A percentile compares a stretch with the other conserved stretches of the same genome.
These are phyloP conservation scores for Penicillium sp. DNA, from an alignment of 2,329 filamentous ascomycete species.

Conservation along the genomic window DNA sequence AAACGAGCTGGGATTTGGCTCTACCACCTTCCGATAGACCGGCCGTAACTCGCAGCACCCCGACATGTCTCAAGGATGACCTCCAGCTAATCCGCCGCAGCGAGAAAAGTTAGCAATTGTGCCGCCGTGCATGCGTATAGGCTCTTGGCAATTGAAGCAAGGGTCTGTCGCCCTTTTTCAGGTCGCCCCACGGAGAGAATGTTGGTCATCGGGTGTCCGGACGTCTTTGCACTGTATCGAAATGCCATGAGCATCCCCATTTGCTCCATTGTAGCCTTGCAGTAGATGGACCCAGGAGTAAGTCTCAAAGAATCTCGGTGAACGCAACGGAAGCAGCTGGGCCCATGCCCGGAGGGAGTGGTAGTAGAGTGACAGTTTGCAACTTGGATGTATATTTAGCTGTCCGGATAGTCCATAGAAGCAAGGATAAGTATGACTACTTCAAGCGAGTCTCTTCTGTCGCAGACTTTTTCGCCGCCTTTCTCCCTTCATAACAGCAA, in stretches of 20 bases:
- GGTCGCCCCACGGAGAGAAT: background rate
- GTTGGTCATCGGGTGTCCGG: background rate
- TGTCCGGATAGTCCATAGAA: too few relatives aligned
- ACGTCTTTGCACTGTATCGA: too few relatives aligned
- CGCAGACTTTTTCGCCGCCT: background rate
- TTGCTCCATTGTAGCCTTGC: background rate
- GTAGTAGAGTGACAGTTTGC: background rate
- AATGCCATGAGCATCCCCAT: background rate
- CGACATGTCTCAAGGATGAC: background rate
- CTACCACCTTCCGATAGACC: background rate
- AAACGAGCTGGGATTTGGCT: background rate
- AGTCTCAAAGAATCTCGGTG: background rate
- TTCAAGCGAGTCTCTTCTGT: background rate
- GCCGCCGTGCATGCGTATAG: background rate
- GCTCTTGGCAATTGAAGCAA: background rate
- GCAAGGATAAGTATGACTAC: too few relatives aligned
- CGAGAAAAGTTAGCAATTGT: background rate
- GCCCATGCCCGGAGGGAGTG: background rate
- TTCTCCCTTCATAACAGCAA: slow-evolving; percentile 3
- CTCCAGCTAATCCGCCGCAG: background rate
- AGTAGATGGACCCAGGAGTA: background rate
- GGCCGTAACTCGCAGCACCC: too few relatives aligned
- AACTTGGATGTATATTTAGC: too few relatives aligned
- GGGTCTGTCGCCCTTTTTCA: background rate
- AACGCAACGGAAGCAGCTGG: background rate